Evolutionary conservation across 2,329 filamentous ascomycete species (phyloP), one percentile per base, ranked within the genome.

Genomic region (Ascochyta rabiei): DNA sequence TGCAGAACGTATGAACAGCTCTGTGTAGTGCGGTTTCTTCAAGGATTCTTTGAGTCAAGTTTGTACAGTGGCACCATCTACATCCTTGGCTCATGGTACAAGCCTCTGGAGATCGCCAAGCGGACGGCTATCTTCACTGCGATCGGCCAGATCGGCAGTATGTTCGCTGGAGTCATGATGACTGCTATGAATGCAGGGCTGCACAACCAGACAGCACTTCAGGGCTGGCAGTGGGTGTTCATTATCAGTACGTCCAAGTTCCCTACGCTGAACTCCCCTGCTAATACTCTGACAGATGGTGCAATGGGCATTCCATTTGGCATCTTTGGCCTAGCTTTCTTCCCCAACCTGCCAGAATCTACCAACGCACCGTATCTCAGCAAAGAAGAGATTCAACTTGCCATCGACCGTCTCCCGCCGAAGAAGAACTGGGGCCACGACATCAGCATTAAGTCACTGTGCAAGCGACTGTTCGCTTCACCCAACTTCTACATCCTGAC

Each of bases 401-500:
- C 68, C 8, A 48, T 71, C 34, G 60, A 62, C 13, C 63, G 68
- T 16, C 59, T 71, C 0, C 67, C 68, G 18, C 64, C 61, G 1
- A 68, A 67, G 43, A 63, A 57, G 35, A 56, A 62, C 13, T 66
- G 66, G 57, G 59, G 61, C 8, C 63, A 71, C 48, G 58, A 66
- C 46, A 67, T 70, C 48, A 60, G 56, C 28, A 39, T 68, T 35
- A 58, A 60, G 16, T 70, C 68, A 0, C 53, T 69, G 6, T 49
- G 43, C 23, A 66, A 63, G 42, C 63, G 68, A 4, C 44, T 70
- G 13, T 57, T 70, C 18, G 50, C 44, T 34, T 57, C 61, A n/a
- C 66, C 63, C 18, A 54, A 61, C 63, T 70, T 76, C 40, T 78
- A 77, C 58, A 66, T 79, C 8, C 64, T 77, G 6, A 75, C 75